Evolutionary conservation across 163 green algal species (phyloP).

Genomic region (Prototheca cutis): DNA sequence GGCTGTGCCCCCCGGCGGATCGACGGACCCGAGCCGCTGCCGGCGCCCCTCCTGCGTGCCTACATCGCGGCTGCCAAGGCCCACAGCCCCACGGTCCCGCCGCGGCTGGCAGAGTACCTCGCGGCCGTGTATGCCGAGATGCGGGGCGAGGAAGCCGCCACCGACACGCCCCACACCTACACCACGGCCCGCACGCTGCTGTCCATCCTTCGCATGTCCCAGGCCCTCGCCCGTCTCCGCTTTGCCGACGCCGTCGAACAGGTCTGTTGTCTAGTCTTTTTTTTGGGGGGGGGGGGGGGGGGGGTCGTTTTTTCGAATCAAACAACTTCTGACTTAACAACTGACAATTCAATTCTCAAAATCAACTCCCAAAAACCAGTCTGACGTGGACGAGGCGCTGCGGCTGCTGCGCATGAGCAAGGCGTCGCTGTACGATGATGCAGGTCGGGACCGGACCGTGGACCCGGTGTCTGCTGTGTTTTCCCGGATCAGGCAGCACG

Average conservation of each 20-base stretch:
- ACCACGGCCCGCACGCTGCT: constrained; percentile 93
- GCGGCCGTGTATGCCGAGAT: constrained; percentile 79
- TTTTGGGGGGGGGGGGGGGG: too few species aligned
- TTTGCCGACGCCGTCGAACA: constrained; percentile 53
- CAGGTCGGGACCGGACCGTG: constrained; percentile 2
- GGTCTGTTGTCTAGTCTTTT: too few species aligned
- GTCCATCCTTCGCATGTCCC: constrained; percentile 81
- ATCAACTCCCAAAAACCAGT: too few species aligned
- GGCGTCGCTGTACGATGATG: constrained; percentile 49
- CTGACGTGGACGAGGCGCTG: constrained; percentile 91
- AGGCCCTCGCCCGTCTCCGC: constrained; percentile 74
- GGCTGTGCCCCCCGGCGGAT: constrained; percentile 29
- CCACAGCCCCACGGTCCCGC: constrained; percentile 64
- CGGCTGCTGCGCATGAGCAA: constrained; percentile 88
- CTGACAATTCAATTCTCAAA: too few species aligned
- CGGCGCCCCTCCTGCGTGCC: constrained; percentile 47
- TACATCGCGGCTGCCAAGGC: constrained; percentile 75
- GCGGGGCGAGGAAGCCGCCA: constrained; percentile 43
- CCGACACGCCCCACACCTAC: constrained; percentile 61
- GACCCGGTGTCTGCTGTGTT: constrained; percentile 54
- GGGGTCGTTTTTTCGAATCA: too few species aligned
- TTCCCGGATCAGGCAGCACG: constrained; percentile 34
- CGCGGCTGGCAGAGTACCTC: constrained; percentile 80
- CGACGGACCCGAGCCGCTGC: constrained; percentile 32
- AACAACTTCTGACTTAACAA: too few species aligned